Evolutionary conservation across 1,284 basidiomycete genomes (phyloP), one percentile per base, ranked within the genome.

Genomic region (Trichosporon sp.): DNA sequence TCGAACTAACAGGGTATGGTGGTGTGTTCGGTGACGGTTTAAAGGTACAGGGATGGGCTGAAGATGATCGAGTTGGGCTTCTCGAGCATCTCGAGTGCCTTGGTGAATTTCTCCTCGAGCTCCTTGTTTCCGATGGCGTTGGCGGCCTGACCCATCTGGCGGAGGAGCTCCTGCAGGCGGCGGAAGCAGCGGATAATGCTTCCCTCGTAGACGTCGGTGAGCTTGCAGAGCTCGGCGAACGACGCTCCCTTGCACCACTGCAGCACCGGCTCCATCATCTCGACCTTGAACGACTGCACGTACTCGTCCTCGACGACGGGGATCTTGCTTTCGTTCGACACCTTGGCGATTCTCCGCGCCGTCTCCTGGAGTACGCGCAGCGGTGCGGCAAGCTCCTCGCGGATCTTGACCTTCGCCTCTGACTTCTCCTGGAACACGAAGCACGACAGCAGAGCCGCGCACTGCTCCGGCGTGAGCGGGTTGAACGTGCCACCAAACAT

Each of bases 371-470:
- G 92, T 15, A 92, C 88, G 0, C 95, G 89, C 42, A 99, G 84
- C 0, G 97, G 96, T 0, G 90, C 91, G 0, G 94, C 93, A 2
- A 99, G 87, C 71, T 98, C 95, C 78, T 98, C 95, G 75, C 92
- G 92, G 58, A 99, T 86, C 75, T 91, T 92, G 2, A 89, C 91
- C 32, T 87, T 86, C 77, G 95, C 90, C 77, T 97, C 93, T 75
- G 92, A 96, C 94, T 98, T 98, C 81, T 99, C 97, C 18, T 90
- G 88, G 82, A 99, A 99, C 18, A 99, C 96, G 79, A 99, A 99
- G 80, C 96, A 98, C 75, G 92, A 94, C 29, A 98, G 85, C 18
- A 99, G 81, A 0, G 93, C 93, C 0, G 96, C 96, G 78, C 91
- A 94, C 73, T 98, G 93, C 78, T 98, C 94, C 0, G 97, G 95